Evolutionary conservation across 176 grass and related monocot genomes (phyloP), one percentile per base, ranked within the genome.

Genomic region (Pontederia paniculata): DNA sequence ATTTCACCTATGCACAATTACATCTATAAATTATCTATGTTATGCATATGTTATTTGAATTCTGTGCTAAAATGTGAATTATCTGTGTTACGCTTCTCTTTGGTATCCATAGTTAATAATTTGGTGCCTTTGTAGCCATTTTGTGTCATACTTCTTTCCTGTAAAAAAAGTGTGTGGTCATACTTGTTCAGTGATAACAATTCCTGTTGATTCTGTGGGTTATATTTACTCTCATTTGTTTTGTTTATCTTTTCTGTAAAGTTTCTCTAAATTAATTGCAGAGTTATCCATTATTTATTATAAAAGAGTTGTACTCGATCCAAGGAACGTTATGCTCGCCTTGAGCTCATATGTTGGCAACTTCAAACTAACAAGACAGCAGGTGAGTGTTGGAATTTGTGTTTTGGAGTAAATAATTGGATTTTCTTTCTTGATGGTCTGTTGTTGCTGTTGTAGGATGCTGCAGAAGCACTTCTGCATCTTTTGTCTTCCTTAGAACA

Each of bases 381-480:
- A 97, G 91, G 91, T 75, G 67, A 64, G 49, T 12, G 12, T 20
- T 42, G 22, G 7, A 19, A 61, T 21, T 2, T 6, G 15, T 16
- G 23, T 44, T 48, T 10, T 22, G 10, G 8, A 12, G 13, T 19
- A 16, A n/a, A 17, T 25, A 57, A 28, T 9, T 9, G 45, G 23
- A 0, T 31, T 69, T 46, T 17, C 28, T 25, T 46, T n/a, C 9
- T 23, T 53, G 23, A 2, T n/a, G 41, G 23, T 47, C 16, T 3
- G 9, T 69, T 45, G 12, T 57, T 12, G 47, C 14, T 69, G 6
- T 12, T 7, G 41, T 77, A 90, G 91, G 91, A 97, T 74, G 86
- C 91, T 70, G 78, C 86, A 0, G 91, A 97, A 71, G 86, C 91
- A 65, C 81, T 97, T 71, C 71, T 84, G 71, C 91, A 88, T 78